A percentile compares a stretch with the other conserved stretches of the same genome.
Evolutionary conservation across 352 stramenopile species (phyloP).

Genomic region (Phytophthora nicotianae): DNA sequence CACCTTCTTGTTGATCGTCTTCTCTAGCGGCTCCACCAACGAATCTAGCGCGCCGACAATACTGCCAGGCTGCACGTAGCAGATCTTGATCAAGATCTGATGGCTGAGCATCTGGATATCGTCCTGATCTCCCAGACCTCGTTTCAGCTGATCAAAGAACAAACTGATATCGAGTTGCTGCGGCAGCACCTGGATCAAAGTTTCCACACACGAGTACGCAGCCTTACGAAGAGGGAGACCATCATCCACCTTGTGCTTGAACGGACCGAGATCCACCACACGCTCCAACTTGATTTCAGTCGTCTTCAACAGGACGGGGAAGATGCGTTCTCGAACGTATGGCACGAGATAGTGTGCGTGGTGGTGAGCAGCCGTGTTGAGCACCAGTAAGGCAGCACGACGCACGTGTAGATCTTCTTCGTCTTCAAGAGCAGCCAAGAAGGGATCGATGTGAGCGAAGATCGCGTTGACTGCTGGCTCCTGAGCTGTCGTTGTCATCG

Average conservation of each 20-base stretch:
- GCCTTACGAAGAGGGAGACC: slow-evolving; percentile 88
- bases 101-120: slow-evolving; percentile 97
- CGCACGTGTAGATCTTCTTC: slow-evolving; percentile 96
- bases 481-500: slow-evolving; percentile 51
- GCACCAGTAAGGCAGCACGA: slow-evolving; percentile 93
- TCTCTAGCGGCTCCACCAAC: slow-evolving; percentile 94
- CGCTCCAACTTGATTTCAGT: slow-evolving; percentile 95
- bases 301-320: slow-evolving; percentile 90
- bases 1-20: slow-evolving; percentile 96
- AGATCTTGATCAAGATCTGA: slow-evolving; percentile 97
- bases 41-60: slow-evolving; percentile 89
- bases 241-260: slow-evolving; percentile 98
- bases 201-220: slow-evolving; percentile 95
- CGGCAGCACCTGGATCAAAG: slow-evolving; percentile 94
- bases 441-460: slow-evolving; percentile 84
- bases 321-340: slow-evolving; percentile 86
- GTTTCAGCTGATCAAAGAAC: slow-evolving; percentile 94
- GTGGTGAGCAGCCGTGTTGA: slow-evolving; percentile 97
- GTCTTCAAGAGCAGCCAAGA: slow-evolving; percentile 94
- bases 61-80: slow-evolving; percentile 71
- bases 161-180: slow-evolving; percentile 90
- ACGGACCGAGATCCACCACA: slow-evolving; percentile 97
- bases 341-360: slow-evolving; percentile 83
- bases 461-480: slow-evolving; percentile 47
- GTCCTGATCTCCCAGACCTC: slow-evolving; percentile 93